Percentiles rank a stretch among this genome's conserved stretches.
These are phyloP conservation scores for Vaccinium darrowii DNA, from an alignment of 148 eudicot species.

Conservation along the genomic window DNA sequence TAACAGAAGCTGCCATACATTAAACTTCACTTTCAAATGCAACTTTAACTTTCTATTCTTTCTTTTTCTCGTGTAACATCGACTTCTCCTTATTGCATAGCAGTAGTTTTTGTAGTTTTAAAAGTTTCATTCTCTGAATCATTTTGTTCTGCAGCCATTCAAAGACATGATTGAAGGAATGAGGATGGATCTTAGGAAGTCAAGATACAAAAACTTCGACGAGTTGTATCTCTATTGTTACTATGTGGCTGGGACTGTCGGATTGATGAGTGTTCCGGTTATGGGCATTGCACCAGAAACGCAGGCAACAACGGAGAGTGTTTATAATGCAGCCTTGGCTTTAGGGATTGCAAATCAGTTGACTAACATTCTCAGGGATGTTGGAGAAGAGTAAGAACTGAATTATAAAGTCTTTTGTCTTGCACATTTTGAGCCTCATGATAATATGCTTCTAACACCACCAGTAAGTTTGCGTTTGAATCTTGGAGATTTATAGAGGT, in stretches of 20 bases:
- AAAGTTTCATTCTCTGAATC: too few species aligned
- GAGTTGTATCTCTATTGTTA: conserved; percentile 90
- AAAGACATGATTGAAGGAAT: conserved; percentile 99
- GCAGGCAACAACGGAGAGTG: conserved; percentile 83
- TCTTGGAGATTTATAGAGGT: too few species aligned
- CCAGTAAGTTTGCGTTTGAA: background rate
- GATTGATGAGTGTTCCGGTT: conserved; percentile 93
- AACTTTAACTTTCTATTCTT: background rate
- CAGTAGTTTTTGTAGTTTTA: background rate
- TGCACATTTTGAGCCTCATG: background rate
- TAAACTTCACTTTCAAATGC: background rate
- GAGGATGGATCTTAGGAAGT: conserved; percentile 86
- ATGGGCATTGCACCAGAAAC: conserved; percentile 95
- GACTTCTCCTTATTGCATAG: background rate
- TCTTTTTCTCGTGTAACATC: background rate
- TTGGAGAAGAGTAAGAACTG: conserved; percentile 91
- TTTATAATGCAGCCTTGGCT: conserved; percentile 82
- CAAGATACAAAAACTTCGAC: conserved; percentile 85
- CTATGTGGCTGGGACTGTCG: conserved; percentile 97
- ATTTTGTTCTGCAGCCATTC: conserved; percentile 64
- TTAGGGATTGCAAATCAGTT: conserved; percentile 92
- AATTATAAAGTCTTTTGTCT: background rate
- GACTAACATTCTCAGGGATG: conserved; percentile 97
- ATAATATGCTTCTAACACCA: background rate
- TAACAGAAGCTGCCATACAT: background rate